phyloP scores from a whole-genome alignment of 108 stramenopile genomes.

The Pseudonitzschia multistriata region DNA sequence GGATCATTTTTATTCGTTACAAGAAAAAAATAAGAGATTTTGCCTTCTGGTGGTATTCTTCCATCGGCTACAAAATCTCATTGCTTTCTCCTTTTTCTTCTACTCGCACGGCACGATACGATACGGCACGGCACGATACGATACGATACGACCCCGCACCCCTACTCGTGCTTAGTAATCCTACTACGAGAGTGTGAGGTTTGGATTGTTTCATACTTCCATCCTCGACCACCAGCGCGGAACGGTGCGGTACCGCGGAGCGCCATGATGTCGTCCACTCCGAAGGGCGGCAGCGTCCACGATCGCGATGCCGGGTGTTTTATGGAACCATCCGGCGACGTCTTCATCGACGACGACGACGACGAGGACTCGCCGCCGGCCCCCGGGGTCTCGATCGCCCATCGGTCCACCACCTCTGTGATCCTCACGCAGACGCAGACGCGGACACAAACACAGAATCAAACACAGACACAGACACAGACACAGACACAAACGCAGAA shows the following conservation, averaged over 20 bases:
- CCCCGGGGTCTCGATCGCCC: not conserved
- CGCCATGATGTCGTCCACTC: not conserved
- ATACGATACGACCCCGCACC: too few species aligned
- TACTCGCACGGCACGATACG: too few species aligned
- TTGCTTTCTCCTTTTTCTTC: too few species aligned
- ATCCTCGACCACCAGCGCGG: not conserved
- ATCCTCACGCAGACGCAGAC: not conserved
- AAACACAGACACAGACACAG: not conserved
- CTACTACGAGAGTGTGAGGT: too few species aligned
- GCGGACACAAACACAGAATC: not conserved
- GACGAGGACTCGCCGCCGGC: not conserved
- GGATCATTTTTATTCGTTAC: too few species aligned
- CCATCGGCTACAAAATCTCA: too few species aligned
- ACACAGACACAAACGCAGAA: not conserved
- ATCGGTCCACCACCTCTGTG: not conserved
- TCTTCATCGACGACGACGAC: not conserved
- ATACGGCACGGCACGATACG: too few species aligned
- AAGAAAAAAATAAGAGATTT: too few species aligned
- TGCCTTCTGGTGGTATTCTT: too few species aligned
- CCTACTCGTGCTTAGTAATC: too few species aligned
- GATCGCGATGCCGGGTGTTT: not conserved
- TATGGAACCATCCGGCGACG: not conserved
- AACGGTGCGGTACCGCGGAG: not conserved
- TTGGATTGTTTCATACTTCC: too few species aligned
- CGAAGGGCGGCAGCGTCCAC: not conserved